Conservation (phyloP, 345 rosid species). For the Trapa bicornis region DNA sequence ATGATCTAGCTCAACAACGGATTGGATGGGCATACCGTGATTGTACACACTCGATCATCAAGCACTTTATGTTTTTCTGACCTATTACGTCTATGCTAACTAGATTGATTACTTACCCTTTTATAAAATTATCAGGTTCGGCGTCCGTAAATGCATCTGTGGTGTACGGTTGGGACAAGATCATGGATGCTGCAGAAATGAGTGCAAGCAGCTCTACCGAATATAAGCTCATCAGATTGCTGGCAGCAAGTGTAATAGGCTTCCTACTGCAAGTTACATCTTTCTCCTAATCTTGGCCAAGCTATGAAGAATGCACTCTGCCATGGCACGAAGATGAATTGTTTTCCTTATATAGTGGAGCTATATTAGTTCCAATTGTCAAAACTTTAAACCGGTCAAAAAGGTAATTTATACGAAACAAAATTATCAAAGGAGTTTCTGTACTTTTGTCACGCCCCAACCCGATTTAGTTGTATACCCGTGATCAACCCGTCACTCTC, state of each 20-base stretch:
- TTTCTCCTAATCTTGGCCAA: neutral
- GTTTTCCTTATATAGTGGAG: no score
- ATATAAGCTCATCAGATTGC: slow-evolving; percentile 26
- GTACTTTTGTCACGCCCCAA: no score
- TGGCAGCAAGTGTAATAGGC: slow-evolving; percentile 16
- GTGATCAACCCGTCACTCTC: no score
- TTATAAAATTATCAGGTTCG: slow-evolving; percentile 39
- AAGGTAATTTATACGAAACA: no score
- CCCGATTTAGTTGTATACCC: no score
- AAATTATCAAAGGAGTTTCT: no score
- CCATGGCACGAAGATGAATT: neutral
- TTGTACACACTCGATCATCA: slow-evolving; percentile 37
- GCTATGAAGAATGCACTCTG: neutral
- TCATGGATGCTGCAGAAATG: slow-evolving; percentile 37
- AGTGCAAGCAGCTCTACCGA: slow-evolving; percentile 26
- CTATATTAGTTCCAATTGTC: no score
- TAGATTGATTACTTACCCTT: neutral
- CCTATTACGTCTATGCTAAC: neutral
- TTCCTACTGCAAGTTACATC: neutral
- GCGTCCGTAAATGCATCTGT: slow-evolving; percentile 69
- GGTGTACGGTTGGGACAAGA: slow-evolving; percentile 42
- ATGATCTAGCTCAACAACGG: slow-evolving; percentile 64
- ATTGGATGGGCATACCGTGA: slow-evolving; percentile 85
- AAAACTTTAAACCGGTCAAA: no score
- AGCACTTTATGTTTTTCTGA: slow-evolving; percentile 10